Base-by-base conservation (phyloP, 768 basidiomycete species). In the Leucocoprinus sp. region DNA sequence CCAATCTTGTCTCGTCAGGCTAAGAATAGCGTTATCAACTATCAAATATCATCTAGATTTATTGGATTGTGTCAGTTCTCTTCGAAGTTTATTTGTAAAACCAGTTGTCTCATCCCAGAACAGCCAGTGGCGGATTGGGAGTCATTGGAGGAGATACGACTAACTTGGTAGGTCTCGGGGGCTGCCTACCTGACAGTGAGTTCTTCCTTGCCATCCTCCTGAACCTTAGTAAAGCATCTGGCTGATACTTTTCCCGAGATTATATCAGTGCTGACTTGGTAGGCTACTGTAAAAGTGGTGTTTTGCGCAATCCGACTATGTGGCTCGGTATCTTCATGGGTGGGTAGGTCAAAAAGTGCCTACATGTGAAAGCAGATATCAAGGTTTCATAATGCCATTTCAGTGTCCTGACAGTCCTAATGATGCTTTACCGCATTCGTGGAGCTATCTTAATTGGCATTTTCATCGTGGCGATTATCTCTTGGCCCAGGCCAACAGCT, bases 281-380 rank as follows among this genome's bases (percentile, higher is more conserved):
- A 4, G 55, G 71, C 42, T 88, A 75, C 63, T 93, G 90, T 53
- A 66, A 64, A 2, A 59, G 66, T 11, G 77, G 74, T 31, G 81
- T 87, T 3, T 65, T 93, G 21, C 80, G 75, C 29, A 81, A 65
- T 51, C 86, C 88, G 1, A 85, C 82, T 8, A 80, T 87, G 68
- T 93, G 90, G 90, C 64, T 92, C n/a, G 90, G 90, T 27, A 76
- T 92, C 45, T 87, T 89, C 60, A 66, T 80, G 5, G 90, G 90
- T 52, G 89, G 89, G 81, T 84, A 56, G 18, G 78, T 56, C 9
- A n/a, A n/a, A n/a, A n/a, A n/a, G n/a, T 19, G 4, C 37, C 50
- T 27, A 15, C 37, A 5, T n/a, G n/a, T n/a, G n/a, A n/a, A n/a
- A n/a, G n/a, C n/a, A n/a, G n/a, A n/a, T n/a, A n/a, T n/a, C n/a